These are phyloP conservation scores for Taphrina pruni DNA, from an alignment of 1,139 yeast species.

Conservation along the genomic window DNA sequence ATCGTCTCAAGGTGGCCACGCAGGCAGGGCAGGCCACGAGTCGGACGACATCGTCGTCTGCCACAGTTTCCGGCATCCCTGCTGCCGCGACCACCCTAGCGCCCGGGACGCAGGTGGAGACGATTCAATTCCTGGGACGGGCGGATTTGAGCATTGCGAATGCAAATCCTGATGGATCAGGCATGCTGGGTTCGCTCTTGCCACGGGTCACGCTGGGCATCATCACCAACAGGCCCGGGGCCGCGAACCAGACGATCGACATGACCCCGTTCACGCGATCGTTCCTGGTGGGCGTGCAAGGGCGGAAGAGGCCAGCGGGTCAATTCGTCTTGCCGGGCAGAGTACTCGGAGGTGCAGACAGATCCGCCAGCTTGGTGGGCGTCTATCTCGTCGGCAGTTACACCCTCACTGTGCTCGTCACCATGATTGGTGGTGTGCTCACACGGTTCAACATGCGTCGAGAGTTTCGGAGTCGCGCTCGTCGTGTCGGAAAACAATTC, in stretches of 20 bases:
- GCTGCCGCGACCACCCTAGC: constrained; percentile 1
- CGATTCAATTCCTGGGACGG: constrained; percentile 13
- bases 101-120: constrained; percentile 14
- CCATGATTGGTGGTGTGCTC: constrained; percentile 4
- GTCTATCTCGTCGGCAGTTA: constrained; percentile 4
- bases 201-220: constrained; percentile 6
- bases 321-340: constrained; percentile 17
- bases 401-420: background rate
- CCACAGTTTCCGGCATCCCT: constrained; percentile 8
- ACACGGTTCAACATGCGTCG: constrained; percentile 9
- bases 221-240: background rate
- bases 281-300: constrained; percentile 12
- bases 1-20: constrained; percentile 1
- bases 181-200: constrained; percentile 5
- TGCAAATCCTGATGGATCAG: constrained; percentile 20
- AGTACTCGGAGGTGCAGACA: constrained; percentile 7
- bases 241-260: background rate
- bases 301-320: background rate
- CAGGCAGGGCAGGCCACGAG: background rate
- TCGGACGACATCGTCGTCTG: background rate
- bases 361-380: constrained; percentile 5
- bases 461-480: constrained; percentile 15
- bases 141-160: constrained; percentile 8
- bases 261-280: constrained; percentile 7
- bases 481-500: constrained; percentile 10